A percentile compares a stretch with the other conserved stretches of the same genome.
Conservation (phyloP, 2,329 filamentous ascomycete genomes). For the Scortechinia acanthostroma region DNA sequence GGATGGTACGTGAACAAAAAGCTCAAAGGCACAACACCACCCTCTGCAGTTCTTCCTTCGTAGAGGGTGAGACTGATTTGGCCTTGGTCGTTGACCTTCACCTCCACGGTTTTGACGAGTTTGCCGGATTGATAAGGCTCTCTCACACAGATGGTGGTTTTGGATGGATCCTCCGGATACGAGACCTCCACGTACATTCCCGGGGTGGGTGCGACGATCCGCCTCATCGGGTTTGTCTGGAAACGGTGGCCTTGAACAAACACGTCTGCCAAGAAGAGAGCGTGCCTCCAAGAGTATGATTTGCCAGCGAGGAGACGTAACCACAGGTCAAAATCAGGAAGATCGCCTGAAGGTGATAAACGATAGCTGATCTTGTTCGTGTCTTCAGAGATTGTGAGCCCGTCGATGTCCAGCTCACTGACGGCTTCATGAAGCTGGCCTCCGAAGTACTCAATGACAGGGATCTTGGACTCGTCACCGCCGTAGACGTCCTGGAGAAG, state of each 20-base stretch:
- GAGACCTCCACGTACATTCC: constrained; percentile 85
- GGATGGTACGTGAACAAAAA: constrained; percentile 90
- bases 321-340: constrained; percentile 51
- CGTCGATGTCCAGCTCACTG: constrained; percentile 73
- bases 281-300: constrained; percentile 4
- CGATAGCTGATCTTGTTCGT: constrained; percentile 75
- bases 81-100: constrained; percentile 7
- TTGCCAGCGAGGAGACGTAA: constrained; percentile 1
- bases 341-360: constrained; percentile 65
- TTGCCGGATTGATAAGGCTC: constrained; percentile 70
- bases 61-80: constrained; percentile 7
- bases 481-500: constrained; percentile 6
- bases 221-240: constrained; percentile 33
- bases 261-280: constrained; percentile 4
- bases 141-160: constrained; percentile 78
- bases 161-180: constrained; percentile 72
- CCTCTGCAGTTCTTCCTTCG: constrained; percentile 77
- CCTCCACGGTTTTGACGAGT: constrained; percentile 3
- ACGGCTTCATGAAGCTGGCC: constrained; percentile 62
- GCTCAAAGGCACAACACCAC: constrained; percentile 73
- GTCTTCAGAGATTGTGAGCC: constrained; percentile 76
- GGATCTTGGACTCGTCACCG: constrained; percentile 44
- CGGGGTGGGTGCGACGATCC: constrained; percentile 78
- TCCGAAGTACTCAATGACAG: constrained; percentile 64
- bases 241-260: constrained; percentile 5